Evolutionary conservation across 2,329 filamentous ascomycete species (phyloP).

Genomic region (Akanthomyces muscarius): DNA sequence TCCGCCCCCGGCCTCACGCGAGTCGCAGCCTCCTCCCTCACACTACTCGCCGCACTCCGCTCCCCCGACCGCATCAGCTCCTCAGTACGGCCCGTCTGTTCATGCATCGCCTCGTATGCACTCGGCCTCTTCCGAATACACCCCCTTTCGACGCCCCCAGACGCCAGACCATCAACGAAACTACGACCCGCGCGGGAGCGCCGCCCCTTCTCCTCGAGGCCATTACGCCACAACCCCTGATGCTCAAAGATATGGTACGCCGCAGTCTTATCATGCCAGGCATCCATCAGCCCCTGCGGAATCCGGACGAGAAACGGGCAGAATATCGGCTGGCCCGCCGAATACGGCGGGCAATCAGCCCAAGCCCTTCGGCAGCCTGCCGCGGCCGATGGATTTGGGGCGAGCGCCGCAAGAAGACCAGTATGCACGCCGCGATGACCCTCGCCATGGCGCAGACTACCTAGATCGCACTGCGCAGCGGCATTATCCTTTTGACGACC

Average conservation of each 20-base stretch:
- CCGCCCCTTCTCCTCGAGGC: slow-evolving; percentile 46
- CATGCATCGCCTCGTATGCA: slow-evolving; percentile 56
- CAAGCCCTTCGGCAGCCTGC: slow-evolving; percentile 44
- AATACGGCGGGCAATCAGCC: slow-evolving; percentile 50
- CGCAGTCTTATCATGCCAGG: slow-evolving; percentile 51
- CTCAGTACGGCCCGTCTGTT: slow-evolving; percentile 44
- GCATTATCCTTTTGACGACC: slow-evolving; percentile 47
- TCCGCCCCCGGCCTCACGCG: slow-evolving; percentile 41
- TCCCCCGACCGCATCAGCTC: slow-evolving; percentile 38
- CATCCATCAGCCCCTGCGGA: slow-evolving; percentile 47
- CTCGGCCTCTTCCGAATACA: slow-evolving; percentile 54
- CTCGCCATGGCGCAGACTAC: slow-evolving; percentile 43
- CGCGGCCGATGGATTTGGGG: slow-evolving; percentile 45
- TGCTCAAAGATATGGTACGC: slow-evolving; percentile 53
- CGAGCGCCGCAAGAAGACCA: slow-evolving; percentile 39
- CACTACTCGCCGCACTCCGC: slow-evolving; percentile 43
- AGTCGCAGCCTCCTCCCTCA: slow-evolving; percentile 36
- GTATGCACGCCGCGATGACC: slow-evolving; percentile 49
- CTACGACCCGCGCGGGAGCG: slow-evolving; percentile 45
- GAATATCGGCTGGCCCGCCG: slow-evolving; percentile 39
- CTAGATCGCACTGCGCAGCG: slow-evolving; percentile 48
- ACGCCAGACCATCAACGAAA: slow-evolving; percentile 65
- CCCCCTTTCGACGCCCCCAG: slow-evolving; percentile 61
- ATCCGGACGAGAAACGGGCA: slow-evolving; percentile 36
- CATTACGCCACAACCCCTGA: slow-evolving; percentile 56